phyloP scores from a whole-genome alignment of 352 stramenopile genomes.

The Globisporangium abappressorium region DNA sequence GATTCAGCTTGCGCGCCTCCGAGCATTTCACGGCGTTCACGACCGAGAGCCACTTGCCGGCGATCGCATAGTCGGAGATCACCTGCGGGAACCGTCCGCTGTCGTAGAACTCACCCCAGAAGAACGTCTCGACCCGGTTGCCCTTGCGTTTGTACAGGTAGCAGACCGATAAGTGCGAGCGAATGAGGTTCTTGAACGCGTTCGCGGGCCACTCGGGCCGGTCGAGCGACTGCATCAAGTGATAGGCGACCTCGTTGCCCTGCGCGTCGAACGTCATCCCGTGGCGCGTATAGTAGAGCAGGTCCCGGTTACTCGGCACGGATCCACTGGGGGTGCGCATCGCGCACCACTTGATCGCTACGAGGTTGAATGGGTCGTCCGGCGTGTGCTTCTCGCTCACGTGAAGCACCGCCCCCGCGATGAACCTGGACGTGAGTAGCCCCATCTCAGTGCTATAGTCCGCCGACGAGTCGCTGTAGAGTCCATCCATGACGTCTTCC shows the following conservation, averaged over 20 bases:
- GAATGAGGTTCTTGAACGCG: constrained; percentile 25
- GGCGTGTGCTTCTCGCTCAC: constrained; percentile 23
- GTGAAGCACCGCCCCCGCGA: constrained; percentile 28
- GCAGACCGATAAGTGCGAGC: constrained; percentile 26
- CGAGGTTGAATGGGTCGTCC: constrained; percentile 30
- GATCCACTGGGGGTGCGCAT: constrained; percentile 24
- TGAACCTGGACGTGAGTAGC: constrained; percentile 25
- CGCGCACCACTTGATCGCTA: constrained; percentile 40
- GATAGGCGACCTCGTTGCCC: constrained; percentile 32
- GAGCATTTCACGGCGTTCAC: constrained; percentile 14
- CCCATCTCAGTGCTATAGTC: constrained; percentile 27
- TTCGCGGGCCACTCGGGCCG: constrained; percentile 37
- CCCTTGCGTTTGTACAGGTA: constrained; percentile 34
- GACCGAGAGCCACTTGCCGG: constrained; percentile 22
- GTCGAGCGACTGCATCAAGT: constrained; percentile 43
- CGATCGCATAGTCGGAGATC: constrained; percentile 13
- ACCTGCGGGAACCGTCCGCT: constrained; percentile 16
- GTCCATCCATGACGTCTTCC: constrained; percentile 34
- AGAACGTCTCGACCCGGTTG: constrained; percentile 30
- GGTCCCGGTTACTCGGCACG: constrained; percentile 26
- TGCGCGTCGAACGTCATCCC: constrained; percentile 26
- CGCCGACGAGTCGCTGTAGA: constrained; percentile 37
- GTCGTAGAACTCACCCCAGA: constrained; percentile 26
- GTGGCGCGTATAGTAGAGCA: constrained; percentile 22
- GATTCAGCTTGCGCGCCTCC: constrained; percentile 1